phyloP scores from a whole-genome alignment of 306 rosid genomes.

The Citrullus amarus region DNA sequence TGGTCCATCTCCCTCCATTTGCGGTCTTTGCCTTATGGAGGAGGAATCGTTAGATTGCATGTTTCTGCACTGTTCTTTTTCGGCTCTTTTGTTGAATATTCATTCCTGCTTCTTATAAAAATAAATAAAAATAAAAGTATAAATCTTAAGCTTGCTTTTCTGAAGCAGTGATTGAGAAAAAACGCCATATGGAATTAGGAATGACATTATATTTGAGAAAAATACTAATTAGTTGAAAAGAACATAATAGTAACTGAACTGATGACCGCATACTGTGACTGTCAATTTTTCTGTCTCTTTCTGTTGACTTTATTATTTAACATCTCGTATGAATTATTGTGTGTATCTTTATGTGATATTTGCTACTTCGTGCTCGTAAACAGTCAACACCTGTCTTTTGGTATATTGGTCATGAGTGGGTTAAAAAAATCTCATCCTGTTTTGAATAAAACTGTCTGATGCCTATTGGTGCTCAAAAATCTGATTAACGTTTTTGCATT shows the following conservation, averaged over 20 bases:
- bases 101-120: background rate
- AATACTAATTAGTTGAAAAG: no score
- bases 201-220: background rate
- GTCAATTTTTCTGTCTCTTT: background rate
- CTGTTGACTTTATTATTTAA: background rate
- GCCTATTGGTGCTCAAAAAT: background rate
- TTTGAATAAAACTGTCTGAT: background rate
- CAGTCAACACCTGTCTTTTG: slow-evolving; percentile 4
- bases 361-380: background rate
- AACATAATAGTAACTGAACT: background rate
- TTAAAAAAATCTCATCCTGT: no score
- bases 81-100: background rate
- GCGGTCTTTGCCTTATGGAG: no score
- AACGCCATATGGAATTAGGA: background rate
- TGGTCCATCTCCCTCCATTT: background rate
- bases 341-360: background rate
- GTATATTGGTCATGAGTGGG: slow-evolving; percentile 76
- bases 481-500: background rate
- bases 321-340: background rate
- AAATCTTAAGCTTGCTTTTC: background rate
- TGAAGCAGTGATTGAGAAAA: background rate
- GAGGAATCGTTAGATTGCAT: background rate
- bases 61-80: background rate
- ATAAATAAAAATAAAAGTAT: no score
- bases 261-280: background rate